A percentile compares a stretch with the other conserved stretches of the same genome.
These are phyloP conservation scores for Coccinonectria pachysandricola DNA, from an alignment of 2,329 filamentous ascomycete genomes.

Conservation along the genomic window DNA sequence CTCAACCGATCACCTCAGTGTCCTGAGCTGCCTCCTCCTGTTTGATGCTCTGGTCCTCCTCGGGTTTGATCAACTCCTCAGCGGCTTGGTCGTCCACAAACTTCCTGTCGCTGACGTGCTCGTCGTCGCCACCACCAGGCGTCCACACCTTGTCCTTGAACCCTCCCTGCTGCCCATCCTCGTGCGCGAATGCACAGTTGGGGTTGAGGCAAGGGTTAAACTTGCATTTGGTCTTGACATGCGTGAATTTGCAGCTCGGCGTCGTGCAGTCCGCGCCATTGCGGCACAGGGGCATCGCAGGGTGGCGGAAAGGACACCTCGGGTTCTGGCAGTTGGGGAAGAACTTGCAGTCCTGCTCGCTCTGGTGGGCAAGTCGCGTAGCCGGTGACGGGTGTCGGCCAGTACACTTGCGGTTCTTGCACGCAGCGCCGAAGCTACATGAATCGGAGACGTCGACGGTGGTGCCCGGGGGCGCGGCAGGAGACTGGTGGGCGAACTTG, in stretches of 20 bases:
- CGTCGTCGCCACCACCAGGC: slow-evolving; percentile 39
- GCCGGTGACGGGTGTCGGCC: slow-evolving; percentile 88
- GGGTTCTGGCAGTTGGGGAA: slow-evolving; percentile 86
- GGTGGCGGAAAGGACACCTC: slow-evolving; percentile 81
- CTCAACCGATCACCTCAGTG: slow-evolving; percentile 28
- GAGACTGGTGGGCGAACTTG: slow-evolving; percentile 88
- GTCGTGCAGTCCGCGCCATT: slow-evolving; percentile 84
- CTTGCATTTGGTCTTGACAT: slow-evolving; percentile 74
- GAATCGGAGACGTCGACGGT: slow-evolving; percentile 69
- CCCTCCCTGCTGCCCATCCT: slow-evolving; percentile 75
- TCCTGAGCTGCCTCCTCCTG: slow-evolving; percentile 29
- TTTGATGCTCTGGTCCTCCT: slow-evolving; percentile 24
- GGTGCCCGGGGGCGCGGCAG: slow-evolving; percentile 68
- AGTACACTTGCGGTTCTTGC: slow-evolving; percentile 92
- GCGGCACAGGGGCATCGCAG: slow-evolving; percentile 73
- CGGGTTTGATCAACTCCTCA: slow-evolving; percentile 66
- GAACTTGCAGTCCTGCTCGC: slow-evolving; percentile 81
- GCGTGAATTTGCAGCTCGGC: slow-evolving; percentile 79
- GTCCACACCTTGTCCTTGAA: slow-evolving; percentile 92
- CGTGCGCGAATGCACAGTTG: slow-evolving; percentile 81
- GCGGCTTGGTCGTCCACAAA: slow-evolving; percentile 63
- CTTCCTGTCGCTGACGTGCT: slow-evolving; percentile 78
- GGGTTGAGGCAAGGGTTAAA: slow-evolving; percentile 87
- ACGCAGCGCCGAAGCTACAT: slow-evolving; percentile 80
- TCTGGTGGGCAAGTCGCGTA: slow-evolving; percentile 64